A percentile compares a stretch with the other conserved stretches of the same genome.
These are phyloP conservation scores for Clavariopsis aquatica DNA, from an alignment of 495 filamentous ascomycete species.

Conservation along the genomic window DNA sequence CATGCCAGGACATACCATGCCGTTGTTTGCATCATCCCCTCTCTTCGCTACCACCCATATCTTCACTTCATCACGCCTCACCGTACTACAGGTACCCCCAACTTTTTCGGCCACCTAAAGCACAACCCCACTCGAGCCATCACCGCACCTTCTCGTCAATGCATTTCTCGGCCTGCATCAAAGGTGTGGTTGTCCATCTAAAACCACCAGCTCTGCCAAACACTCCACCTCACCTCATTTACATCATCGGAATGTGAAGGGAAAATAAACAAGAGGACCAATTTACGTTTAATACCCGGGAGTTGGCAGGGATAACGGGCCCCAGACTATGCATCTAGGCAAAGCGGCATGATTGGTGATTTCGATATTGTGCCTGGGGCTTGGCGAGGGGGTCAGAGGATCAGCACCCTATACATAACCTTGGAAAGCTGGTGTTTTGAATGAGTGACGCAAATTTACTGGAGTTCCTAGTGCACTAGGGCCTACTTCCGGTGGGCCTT, in stretches of 20 bases:
- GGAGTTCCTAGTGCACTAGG: background rate
- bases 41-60: background rate
- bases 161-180: background rate
- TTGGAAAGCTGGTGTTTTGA: conserved; percentile 4
- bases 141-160: conserved; percentile 13
- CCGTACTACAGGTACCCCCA: background rate
- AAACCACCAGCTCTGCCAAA: conserved; percentile 13
- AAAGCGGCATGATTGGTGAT: conserved; percentile 5
- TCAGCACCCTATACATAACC: conserved; percentile 4
- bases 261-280: conserved; percentile 6
- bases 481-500: conserved; percentile 12
- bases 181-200: background rate
- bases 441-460: background rate
- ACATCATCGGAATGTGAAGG: no score
- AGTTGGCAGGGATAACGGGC: conserved; percentile 8
- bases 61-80: background rate
- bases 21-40: background rate
- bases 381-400: conserved; percentile 15
- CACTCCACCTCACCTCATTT: background rate
- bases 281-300: background rate
- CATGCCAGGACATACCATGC: background rate
- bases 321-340: background rate
- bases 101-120: no score
- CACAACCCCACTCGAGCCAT: no score
- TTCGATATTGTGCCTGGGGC: conserved; percentile 27